These are phyloP conservation scores for Diplodia sapinea DNA, from an alignment of 2,329 filamentous ascomycete genomes.

Conservation along the genomic window DNA sequence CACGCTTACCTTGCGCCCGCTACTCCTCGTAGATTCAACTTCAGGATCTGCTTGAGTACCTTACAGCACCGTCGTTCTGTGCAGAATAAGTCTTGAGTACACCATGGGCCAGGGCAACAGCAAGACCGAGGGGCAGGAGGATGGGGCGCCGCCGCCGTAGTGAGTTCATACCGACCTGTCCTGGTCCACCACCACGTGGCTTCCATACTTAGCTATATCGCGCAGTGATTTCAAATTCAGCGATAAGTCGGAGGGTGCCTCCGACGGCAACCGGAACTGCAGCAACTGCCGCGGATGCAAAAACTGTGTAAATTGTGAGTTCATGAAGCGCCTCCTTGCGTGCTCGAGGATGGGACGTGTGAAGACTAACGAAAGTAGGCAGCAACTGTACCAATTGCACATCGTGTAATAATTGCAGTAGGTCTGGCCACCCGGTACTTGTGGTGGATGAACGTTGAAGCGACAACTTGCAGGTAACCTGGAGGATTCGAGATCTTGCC, in stretches of 20 bases:
- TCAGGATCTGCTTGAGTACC: no score
- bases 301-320: background rate
- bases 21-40: no score
- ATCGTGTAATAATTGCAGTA: background rate
- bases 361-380: background rate
- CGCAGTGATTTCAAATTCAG: background rate
- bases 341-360: background rate
- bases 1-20: background rate
- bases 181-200: background rate
- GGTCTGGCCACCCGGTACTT: no score
- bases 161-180: no score
- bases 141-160: background rate
- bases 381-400: constrained; percentile 19
- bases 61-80: background rate
- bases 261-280: constrained; percentile 6
- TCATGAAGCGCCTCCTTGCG: background rate
- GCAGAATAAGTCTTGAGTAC: background rate
- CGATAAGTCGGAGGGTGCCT: no score
- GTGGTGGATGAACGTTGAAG: no score
- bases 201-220: background rate
- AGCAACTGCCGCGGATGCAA: constrained; percentile 14
- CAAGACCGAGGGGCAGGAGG: background rate
- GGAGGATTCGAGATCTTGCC: background rate
- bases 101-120: constrained; percentile 7
- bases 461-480: background rate